These are phyloP conservation scores for Erodium moschatum DNA, from an alignment of 441 rosid genomes.

Conservation along the genomic window DNA sequence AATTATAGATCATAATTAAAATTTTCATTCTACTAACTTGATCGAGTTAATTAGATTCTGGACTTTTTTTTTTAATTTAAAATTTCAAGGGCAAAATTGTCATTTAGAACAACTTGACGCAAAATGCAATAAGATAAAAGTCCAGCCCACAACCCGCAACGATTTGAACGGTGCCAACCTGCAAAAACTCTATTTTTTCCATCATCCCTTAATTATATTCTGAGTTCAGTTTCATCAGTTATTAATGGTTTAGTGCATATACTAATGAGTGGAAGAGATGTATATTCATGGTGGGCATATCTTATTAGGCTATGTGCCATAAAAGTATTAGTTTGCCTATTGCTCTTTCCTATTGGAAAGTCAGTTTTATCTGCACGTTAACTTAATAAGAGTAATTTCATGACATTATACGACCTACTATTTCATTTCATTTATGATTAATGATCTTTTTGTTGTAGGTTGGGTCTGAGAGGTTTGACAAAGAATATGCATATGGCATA, in stretches of 20 bases:
- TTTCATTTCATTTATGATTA: background rate
- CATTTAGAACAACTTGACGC: too few relatives aligned
- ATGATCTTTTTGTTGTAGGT: constrained; percentile 34
- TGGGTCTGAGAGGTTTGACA: constrained; percentile 88
- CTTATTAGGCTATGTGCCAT: background rate
- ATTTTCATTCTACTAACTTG: too few relatives aligned
- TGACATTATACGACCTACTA: background rate
- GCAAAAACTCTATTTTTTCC: too few relatives aligned
- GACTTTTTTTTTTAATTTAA: too few relatives aligned
- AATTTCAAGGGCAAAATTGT: too few relatives aligned
- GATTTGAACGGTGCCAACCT: too few relatives aligned
- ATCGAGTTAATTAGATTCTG: too few relatives aligned
- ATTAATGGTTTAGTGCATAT: background rate
- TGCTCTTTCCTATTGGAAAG: background rate
- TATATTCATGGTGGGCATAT: background rate
- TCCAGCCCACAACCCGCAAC: too few relatives aligned
- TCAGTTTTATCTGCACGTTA: background rate
- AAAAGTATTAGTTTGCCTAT: background rate
- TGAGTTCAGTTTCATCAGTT: too few relatives aligned
- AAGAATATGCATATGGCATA: constrained; percentile 79
- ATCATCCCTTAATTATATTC: too few relatives aligned
- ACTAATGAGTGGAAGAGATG: background rate
- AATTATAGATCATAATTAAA: too few relatives aligned
- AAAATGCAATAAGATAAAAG: too few relatives aligned
- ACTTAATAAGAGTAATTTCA: constrained; percentile 5